phyloP scores from a whole-genome alignment of 2,329 filamentous ascomycete genomes.

The Colletotrichum musae region DNA sequence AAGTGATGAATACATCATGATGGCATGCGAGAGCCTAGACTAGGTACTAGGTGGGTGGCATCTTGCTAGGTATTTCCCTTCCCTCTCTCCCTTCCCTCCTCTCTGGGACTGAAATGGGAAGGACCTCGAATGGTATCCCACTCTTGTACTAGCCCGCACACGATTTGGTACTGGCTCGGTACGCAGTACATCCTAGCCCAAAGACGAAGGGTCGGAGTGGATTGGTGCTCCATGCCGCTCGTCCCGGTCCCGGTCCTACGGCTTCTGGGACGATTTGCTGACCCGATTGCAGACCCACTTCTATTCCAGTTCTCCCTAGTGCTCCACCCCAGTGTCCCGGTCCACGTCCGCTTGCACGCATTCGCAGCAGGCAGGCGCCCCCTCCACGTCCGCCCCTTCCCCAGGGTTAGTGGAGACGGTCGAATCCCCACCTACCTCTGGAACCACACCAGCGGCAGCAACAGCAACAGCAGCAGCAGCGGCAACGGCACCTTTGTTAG shows the following conservation, averaged over 20 bases:
- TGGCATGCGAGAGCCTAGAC: not conserved
- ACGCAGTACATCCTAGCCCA: not conserved
- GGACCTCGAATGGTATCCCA: slow-evolving; percentile 27
- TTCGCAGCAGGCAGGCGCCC: not conserved
- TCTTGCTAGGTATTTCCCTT: not conserved
- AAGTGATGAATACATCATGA: not conserved
- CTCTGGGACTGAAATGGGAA: slow-evolving; percentile 1
- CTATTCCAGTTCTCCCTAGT: not conserved
- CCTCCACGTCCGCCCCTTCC: not conserved
- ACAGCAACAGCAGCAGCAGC: too few species aligned
- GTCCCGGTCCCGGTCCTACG: not conserved
- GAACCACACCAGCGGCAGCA: too few species aligned
- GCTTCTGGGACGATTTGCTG: slow-evolving; percentile 27
- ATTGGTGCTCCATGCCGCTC: slow-evolving; percentile 5
- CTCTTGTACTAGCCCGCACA: slow-evolving; percentile 18
- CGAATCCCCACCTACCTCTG: too few species aligned
- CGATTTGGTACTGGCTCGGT: slow-evolving; percentile 9
- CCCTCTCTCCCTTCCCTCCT: not conserved
- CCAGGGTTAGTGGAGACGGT: not conserved
- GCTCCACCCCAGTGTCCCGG: not conserved
- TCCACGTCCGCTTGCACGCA: slow-evolving; percentile 11
- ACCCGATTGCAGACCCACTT: slow-evolving; percentile 9
- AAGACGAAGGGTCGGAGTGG: slow-evolving; percentile 12
- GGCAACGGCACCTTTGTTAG: not conserved
- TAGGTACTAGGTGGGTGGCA: not conserved